A percentile compares a stretch with the other conserved stretches of the same genome.
phyloP scores from a whole-genome alignment of 2,329 filamentous ascomycete species.

The Ceratocystis ficicola region DNA sequence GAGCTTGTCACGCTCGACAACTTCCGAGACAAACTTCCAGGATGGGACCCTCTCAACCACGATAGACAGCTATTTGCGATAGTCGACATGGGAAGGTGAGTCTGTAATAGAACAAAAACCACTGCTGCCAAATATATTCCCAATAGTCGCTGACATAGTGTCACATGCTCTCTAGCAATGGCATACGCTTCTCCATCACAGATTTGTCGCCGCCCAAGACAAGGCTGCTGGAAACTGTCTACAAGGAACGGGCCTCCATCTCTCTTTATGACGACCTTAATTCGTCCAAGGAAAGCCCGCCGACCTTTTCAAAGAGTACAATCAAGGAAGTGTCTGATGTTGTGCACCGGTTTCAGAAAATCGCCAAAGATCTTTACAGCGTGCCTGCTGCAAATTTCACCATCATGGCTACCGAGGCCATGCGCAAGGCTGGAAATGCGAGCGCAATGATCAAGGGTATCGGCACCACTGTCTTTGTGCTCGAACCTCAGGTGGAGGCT shows the following conservation, averaged over 20 bases:
- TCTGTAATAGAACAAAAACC: not conserved
- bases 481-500: slow-evolving; percentile 71
- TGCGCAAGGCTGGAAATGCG: slow-evolving; percentile 66
- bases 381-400: slow-evolving; percentile 55
- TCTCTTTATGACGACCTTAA: slow-evolving; percentile 76
- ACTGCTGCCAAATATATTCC: not conserved
- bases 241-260: slow-evolving; percentile 64
- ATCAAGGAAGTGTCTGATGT: slow-evolving; percentile 55
- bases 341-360: slow-evolving; percentile 56
- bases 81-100: slow-evolving; percentile 49
- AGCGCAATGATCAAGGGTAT: slow-evolving; percentile 56
- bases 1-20: slow-evolving; percentile 43
- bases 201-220: slow-evolving; percentile 59
- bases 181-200: slow-evolving; percentile 83
- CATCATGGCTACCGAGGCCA: slow-evolving; percentile 80
- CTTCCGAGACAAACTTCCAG: slow-evolving; percentile 37
- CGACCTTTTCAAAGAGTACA: slow-evolving; percentile 40
- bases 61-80: slow-evolving; percentile 43
- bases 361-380: slow-evolving; percentile 52
- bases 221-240: slow-evolving; percentile 64
- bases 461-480: slow-evolving; percentile 57
- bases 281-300: slow-evolving; percentile 31
- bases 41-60: slow-evolving; percentile 35
- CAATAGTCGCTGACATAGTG: not conserved
- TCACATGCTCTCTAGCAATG: slow-evolving; percentile 49